Percentiles rank a stretch among this genome's conserved stretches.
Conservation (phyloP, 257 asterid species). For the Fraxinus quadrangulata region DNA sequence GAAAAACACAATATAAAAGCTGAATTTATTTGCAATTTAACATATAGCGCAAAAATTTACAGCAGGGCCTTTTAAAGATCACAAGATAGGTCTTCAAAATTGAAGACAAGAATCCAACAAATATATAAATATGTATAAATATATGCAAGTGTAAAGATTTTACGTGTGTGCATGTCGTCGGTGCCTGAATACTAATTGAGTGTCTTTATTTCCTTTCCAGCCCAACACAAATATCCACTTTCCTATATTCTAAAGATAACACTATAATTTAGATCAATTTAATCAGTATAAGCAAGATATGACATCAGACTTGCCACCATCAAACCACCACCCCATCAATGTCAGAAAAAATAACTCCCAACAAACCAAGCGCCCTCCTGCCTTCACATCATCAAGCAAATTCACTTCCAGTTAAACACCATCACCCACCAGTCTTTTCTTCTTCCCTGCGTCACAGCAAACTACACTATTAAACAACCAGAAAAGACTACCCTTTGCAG, state of each 20-base stretch:
- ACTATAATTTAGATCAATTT: neutral
- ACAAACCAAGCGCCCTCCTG: neutral
- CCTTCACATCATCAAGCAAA: neutral
- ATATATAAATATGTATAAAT: neutral
- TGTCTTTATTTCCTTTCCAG: neutral
- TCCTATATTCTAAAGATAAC: neutral
- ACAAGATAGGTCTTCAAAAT: neutral
- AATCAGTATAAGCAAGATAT: neutral
- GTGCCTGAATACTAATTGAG: neutral
- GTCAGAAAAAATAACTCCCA: neutral
- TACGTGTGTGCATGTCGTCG: neutral
- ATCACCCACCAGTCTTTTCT: neutral
- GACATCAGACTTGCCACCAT: slow-evolving; percentile 4
- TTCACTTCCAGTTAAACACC: neutral
- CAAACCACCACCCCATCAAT: neutral
- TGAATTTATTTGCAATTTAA: neutral
- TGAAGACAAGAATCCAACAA: neutral
- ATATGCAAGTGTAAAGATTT: neutral
- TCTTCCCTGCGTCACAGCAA: neutral
- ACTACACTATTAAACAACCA: neutral
- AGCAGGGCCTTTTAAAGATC: neutral
- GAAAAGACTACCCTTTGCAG: neutral
- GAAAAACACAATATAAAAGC: neutral
- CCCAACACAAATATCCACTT: neutral
- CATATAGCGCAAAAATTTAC: neutral